Evolutionary conservation across 495 filamentous ascomycete species (phyloP).

Genomic region (Penicillium taxi): DNA sequence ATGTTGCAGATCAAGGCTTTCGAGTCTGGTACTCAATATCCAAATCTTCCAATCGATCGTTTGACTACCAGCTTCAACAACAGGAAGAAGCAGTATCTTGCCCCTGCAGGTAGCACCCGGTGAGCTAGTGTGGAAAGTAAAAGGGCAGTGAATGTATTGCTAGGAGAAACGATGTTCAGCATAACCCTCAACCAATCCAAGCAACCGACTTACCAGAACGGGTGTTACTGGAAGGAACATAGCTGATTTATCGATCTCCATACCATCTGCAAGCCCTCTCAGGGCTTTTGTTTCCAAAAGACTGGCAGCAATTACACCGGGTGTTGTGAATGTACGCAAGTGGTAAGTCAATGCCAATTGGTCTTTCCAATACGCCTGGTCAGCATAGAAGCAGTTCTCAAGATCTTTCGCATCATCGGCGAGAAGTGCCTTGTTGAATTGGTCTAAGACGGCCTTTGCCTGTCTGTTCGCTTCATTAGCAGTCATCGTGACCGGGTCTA

Average conservation of each 20-base stretch:
- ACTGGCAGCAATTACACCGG: constrained; percentile 6
- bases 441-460: constrained; percentile 4
- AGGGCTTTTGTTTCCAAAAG: constrained; percentile 11
- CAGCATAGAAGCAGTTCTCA: constrained; percentile 13
- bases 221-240: constrained; percentile 11
- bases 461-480: constrained; percentile 11
- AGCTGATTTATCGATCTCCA: constrained; percentile 13
- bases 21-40: constrained; percentile 15
- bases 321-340: constrained; percentile 13
- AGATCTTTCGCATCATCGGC: constrained; percentile 1
- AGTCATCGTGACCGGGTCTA: constrained; percentile 11
- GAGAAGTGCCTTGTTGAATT: constrained; percentile 12
- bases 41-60: constrained; percentile 18
- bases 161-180: constrained; percentile 1
- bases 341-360: constrained; percentile 16
- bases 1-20: constrained; percentile 9
- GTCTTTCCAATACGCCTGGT: constrained; percentile 20
- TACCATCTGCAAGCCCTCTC: constrained; percentile 8
- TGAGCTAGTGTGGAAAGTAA: constrained; percentile 11
- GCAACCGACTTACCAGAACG: constrained; percentile 13
- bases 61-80: neutral
- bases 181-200: no score
- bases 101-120: constrained; percentile 12
- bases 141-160: constrained; percentile 21
- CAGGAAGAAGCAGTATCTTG: constrained; percentile 15